Evolutionary conservation across 257 asterid genomes (phyloP), one percentile per base, ranked within the genome.

Genomic region (Solanum commersonii): DNA sequence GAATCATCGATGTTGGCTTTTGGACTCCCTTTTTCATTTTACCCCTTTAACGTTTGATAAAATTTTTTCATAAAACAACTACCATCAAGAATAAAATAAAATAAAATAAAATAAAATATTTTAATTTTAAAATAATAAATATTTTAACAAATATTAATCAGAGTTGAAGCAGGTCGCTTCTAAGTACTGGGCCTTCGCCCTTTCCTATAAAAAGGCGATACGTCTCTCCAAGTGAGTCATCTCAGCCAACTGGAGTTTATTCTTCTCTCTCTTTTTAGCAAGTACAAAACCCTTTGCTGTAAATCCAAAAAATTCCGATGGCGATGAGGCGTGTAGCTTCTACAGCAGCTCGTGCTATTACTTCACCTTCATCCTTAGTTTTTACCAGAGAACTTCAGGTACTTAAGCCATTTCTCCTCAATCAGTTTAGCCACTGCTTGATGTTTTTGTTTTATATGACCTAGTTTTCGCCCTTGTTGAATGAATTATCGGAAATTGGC

Each of bases 311-410:
- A 25, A 44, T 1, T 29, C 42, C 23, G 40, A 95, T 94, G 98
- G 98, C 98, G 90, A 94, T 94, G 98, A 95, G 93, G 82, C 94
- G 96, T 88, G 98, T 82, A 40, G 95, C 92, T 86, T 79, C 93
- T 15, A 91, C 95, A 86, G 95, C 96, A 38, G 86, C 92, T 92
- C 96, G 98, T 88, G 94, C 95, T 83, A 16, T 94, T 60, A 42
- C 94, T 89, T 91, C 94, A 22, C 86, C 90, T 71, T 91, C 96
- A 29, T 87, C 95, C 11, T 20, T 82, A 82, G 44, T 92, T 88
- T 86, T 88, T 27, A 87, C 92, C 84, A 90, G 98, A 82, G 77
- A 89, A 79, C 96, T 96, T 88, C 98, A 96, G 72, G 99, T 74
- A 74, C 22, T 10, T 73, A 40, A 92, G 84, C 63, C 42, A 71